Conservation (phyloP, 2,329 filamentous ascomycete species). For the Penicillium sp. region DNA sequence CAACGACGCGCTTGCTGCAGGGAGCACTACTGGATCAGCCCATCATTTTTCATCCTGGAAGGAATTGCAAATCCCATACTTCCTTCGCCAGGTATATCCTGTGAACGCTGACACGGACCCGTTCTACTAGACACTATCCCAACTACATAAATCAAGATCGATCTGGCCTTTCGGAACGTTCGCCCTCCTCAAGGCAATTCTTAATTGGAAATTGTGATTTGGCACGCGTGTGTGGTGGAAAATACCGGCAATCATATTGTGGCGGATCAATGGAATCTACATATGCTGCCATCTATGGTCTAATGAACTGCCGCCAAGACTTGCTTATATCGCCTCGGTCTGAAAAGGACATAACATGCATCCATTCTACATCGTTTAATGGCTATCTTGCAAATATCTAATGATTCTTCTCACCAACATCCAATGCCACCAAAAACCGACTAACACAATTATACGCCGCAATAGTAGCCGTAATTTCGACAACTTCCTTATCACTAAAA, state of each 20-base stretch:
- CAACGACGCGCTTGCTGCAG: background rate
- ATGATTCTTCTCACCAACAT: conserved; percentile 56
- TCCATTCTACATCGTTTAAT: background rate
- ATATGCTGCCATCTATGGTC: background rate
- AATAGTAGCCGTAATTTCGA: conserved; percentile 78
- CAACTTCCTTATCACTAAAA: conserved; percentile 71
- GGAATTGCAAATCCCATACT: background rate
- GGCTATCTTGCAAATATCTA: background rate
- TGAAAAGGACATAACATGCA: background rate
- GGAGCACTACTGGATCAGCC: background rate
- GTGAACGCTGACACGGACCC: background rate
- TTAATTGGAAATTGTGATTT: background rate
- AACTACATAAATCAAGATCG: background rate
- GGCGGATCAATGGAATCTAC: background rate
- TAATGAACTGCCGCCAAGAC: background rate
- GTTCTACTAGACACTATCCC: background rate
- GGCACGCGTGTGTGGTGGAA: background rate
- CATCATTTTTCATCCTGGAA: too few species aligned
- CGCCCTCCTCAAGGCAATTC: background rate
- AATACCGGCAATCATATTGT: too few species aligned
- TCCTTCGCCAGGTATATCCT: background rate
- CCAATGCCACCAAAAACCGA: conserved; percentile 77
- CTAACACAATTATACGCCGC: conserved; percentile 85
- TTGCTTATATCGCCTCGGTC: background rate
- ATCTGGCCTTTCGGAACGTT: background rate